Base-by-base conservation (phyloP, 805 yeast species). In the Saccharomycopsis selenospora region DNA sequence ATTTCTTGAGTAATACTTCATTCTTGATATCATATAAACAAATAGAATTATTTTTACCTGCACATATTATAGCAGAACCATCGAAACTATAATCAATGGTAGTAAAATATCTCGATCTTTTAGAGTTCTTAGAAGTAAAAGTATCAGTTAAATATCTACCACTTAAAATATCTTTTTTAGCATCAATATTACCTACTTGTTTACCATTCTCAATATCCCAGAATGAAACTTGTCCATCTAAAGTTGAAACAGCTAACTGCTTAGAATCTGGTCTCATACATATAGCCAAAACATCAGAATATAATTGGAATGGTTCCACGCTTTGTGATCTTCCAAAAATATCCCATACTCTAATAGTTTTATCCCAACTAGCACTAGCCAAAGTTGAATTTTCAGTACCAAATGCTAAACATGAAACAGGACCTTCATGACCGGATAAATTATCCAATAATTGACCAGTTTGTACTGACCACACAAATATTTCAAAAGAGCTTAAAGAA, bases 391-490 rank as follows among this genome's bases (percentile, higher is more conserved):
- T 85, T 59, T 89, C 95, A 10, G 68, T 69, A 42, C 96, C 95
- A 63, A 93, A 91, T 8, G 91, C 78, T 36, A 93, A 70, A 55
- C 88, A 80, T 1, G 96, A 86, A 2, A 93, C 82, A 1, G 99
- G 99, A 2, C 96, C 99, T 57, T 85, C 95, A 66, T 93, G 99
- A 8, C 99, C 99, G 3, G 90, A 70, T 44, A 93, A 70, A 13
- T 86, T 76, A 61, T 93, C 99, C 47, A 93, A 74, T 43, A 93
- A 69, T 62, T 90, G 96, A 1, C 95, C 83, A 0, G 97, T 90
- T 69, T 93, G 98, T 1, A 93, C 97, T 4, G 96, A 87, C 99
- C 99, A 93, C 28, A 93, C 88, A 61, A 85, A 90, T 51, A 93
- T 85, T 50, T 86, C 95, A 66, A 82, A 93, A 54, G 82, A 84